Evolutionary conservation across 768 basidiomycete species (phyloP), one percentile per base, ranked within the genome.

Genomic region (Termitomyces sp.): DNA sequence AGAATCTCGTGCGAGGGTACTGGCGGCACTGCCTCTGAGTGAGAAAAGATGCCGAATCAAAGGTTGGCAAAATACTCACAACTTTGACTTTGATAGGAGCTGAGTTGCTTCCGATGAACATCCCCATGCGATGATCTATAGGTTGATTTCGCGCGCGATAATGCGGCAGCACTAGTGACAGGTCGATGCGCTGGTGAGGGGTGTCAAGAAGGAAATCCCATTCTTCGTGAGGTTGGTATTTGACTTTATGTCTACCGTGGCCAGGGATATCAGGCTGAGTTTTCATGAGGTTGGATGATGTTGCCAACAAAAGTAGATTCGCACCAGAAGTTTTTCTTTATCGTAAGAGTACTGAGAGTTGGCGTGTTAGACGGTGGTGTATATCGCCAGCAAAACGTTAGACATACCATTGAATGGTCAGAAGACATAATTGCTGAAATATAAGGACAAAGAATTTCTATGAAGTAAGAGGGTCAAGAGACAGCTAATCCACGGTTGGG

Each of bases 91-190:
- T 89, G 52, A 88, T 76, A 6, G 83, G 77, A 16, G 74, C 74
- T 3, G 71, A 66, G 12, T 81, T 72, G 57, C 76, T 78, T 43
- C 76, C 76, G 56, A 89, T 67, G 66, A 82, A 82, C 83, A 91
- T 86, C 66, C 79, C 78, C 74, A 91, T 75, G 40, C 86, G 85
- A 68, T 90, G 84, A 40, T 84, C 79, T 28, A 86, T 68, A 0
- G 89, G 89, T 63, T 91, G 88, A 61, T 82, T 73, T 37, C 82
- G 80, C 11, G 89, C 88, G 41, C 89, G 88, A 64, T 89, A 89
- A 64, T 91, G 89, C 1, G 89, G 89, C 45, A 91, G 74, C 23
- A 82, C 79, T 47, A 91, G 79, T 23, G 85, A 82, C 52, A 88
- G 65, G 63, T 91, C 86, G 56, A 89, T 72, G 11, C 83, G 70